A percentile compares a stretch with the other conserved stretches of the same genome.
Evolutionary conservation across 208 protist species (phyloP).

Genomic region (Crithidia fasciculata): DNA sequence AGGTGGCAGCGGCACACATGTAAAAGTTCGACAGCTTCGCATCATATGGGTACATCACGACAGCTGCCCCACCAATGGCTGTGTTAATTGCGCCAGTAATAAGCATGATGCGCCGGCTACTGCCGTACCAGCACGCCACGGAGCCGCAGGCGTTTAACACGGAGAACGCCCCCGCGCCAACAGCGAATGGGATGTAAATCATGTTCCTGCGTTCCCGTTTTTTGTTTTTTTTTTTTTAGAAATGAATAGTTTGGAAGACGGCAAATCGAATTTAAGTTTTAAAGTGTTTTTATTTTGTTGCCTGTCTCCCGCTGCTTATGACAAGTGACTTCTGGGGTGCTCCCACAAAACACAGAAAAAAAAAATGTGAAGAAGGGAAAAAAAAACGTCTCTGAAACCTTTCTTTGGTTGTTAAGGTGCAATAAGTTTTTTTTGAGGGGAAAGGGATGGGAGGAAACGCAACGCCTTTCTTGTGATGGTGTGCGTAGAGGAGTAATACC

Average conservation of each 20-base stretch:
- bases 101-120: slow-evolving; percentile 66
- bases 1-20: slow-evolving; percentile 48
- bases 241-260: not conserved
- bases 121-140: slow-evolving; percentile 63
- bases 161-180: slow-evolving; percentile 59
- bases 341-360: not conserved
- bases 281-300: too few species aligned
- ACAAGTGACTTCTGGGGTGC: too few species aligned
- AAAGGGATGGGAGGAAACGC: too few species aligned
- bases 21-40: slow-evolving; percentile 64
- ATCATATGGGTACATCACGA: slow-evolving; percentile 57
- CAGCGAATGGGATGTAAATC: slow-evolving; percentile 65
- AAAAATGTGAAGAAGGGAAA: slow-evolving; percentile 9
- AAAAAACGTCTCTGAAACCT: not conserved
- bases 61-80: slow-evolving; percentile 48
- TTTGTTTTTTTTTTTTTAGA: not conserved
- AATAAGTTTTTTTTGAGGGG: too few species aligned
- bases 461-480: too few species aligned
- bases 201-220: slow-evolving; percentile 11
- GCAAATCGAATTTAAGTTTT: not conserved
- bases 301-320: too few species aligned
- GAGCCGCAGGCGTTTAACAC: slow-evolving; percentile 68
- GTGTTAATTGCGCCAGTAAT: slow-evolving; percentile 75
- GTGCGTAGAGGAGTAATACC: too few species aligned
- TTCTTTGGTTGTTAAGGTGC: too few species aligned